Percentiles rank a stretch among this genome's conserved stretches.
These are phyloP conservation scores for Aspergillus avenaceus DNA, from an alignment of 495 filamentous ascomycete genomes.

Conservation along the genomic window DNA sequence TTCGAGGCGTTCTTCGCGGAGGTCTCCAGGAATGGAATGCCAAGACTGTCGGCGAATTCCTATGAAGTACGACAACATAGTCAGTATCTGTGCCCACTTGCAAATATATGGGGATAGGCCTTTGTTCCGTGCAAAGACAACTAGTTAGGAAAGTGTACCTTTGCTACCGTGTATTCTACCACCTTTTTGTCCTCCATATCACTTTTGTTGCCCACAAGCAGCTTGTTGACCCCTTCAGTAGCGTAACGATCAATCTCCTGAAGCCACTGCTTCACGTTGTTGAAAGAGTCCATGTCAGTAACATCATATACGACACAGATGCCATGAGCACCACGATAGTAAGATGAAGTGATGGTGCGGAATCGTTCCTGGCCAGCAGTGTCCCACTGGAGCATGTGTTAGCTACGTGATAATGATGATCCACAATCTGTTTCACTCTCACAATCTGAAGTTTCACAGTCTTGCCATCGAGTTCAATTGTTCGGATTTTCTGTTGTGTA, in stretches of 20 bases:
- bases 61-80: conserved; percentile 28
- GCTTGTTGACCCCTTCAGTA: conserved; percentile 98
- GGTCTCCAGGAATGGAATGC: conserved; percentile 99
- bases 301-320: conserved; percentile 99
- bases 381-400: conserved; percentile 69
- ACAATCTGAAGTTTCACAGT: conserved; percentile 99
- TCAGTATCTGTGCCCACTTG: conserved; percentile 13
- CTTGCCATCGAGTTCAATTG: conserved; percentile 98
- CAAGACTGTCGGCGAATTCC: conserved; percentile 98
- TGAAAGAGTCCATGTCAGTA: conserved; percentile 99
- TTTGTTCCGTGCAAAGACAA: too few relatives aligned
- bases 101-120: too few relatives aligned
- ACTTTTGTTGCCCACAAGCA: conserved; percentile 98
- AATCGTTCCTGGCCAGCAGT: conserved; percentile 98
- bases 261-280: conserved; percentile 99
- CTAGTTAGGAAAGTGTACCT: conserved; percentile 54
- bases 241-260: conserved; percentile 99
- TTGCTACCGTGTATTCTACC: conserved; percentile 97
- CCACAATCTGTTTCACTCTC: conserved; percentile 32
- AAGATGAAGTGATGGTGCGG: conserved; percentile 98
- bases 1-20: conserved; percentile 99
- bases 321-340: conserved; percentile 97
- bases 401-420: conserved; percentile 12
- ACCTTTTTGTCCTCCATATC: conserved; percentile 99
- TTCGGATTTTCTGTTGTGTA: conserved; percentile 87